phyloP scores from a whole-genome alignment of 768 basidiomycete genomes.

The Kwoniella botswanensis region DNA sequence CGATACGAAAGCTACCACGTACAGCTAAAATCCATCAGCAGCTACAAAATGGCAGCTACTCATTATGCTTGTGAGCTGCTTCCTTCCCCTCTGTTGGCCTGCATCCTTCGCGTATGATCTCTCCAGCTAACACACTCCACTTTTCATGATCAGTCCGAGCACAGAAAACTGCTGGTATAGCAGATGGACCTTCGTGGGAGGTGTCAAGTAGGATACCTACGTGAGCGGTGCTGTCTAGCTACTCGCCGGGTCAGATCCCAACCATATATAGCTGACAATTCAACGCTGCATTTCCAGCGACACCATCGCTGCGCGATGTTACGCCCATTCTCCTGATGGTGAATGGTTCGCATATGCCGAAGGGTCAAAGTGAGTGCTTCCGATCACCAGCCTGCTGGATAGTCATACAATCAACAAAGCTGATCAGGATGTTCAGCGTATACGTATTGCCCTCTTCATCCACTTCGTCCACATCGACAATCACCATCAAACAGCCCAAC shows the following conservation, averaged over 20 bases:
- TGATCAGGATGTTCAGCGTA: not conserved
- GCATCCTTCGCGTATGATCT: not conserved
- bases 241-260: not conserved
- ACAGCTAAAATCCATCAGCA: no score
- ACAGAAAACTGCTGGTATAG: slow-evolving; percentile 88
- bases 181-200: slow-evolving; percentile 78
- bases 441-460: slow-evolving; percentile 64
- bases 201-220: slow-evolving; percentile 65
- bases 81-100: no score
- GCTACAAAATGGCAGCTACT: slow-evolving; percentile 15
- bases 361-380: slow-evolving; percentile 68
- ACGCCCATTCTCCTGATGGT: slow-evolving; percentile 83
- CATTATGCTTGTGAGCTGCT: slow-evolving; percentile 49
- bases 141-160: slow-evolving; percentile 73
- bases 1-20: no score
- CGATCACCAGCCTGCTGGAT: not conserved
- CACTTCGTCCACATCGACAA: slow-evolving; percentile 74
- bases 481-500: slow-evolving; percentile 69
- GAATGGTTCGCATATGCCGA: slow-evolving; percentile 83
- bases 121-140: not conserved
- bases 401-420: no score
- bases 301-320: slow-evolving; percentile 67
- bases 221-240: slow-evolving; percentile 44
- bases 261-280: not conserved
- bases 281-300: slow-evolving; percentile 35